Evolutionary conservation across 768 basidiomycete species (phyloP), one percentile per base, ranked within the genome.

Genomic region (Strobilomyces echinocephalus): DNA sequence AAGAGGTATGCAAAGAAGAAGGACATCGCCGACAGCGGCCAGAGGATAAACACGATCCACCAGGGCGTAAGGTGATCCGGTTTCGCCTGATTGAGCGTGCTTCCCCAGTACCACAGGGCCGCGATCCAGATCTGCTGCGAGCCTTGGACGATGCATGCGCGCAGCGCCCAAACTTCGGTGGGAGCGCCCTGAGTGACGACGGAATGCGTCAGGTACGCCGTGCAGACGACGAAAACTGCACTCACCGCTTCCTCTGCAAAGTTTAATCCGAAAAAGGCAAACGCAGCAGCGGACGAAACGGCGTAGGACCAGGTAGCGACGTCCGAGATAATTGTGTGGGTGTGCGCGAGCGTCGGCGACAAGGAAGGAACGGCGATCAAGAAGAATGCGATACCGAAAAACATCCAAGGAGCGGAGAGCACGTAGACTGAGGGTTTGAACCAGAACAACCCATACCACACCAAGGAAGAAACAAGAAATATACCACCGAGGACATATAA

Each of bases 61-160:
- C 88, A 91, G 0, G 94, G 92, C 10, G 88, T 73, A 38, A 79
- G 67, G 60, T 79, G 79, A 43, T 72, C 75, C 39, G 80, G 74
- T 46, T 70, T 41, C 20, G 74, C 73, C 8, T 76, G 73, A 65
- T 88, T 87, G 54, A 97, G 74, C 31, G 82, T 81, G 70, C 86
- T 82, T 59, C 94, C 94, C 94, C 94, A 97, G 65, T 91, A 97
- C 94, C 94, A 97, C 35, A 97, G 73, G 8, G 88, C 94, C 4
- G 94, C 89, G 14, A 95, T 87, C 94, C 94, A 97, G 38, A 97
- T 82, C 71, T 95, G 94, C 61, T 97, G 94, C 11, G 92, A 88
- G 38, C 94, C 94, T 72, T 97, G 94, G 0, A 97, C 94, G 56
- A 95, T 74, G 67, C 92, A 95, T 12, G 94, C 94, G 31, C 94